phyloP scores from a whole-genome alignment of 2,329 filamentous ascomycete genomes.

The Verticillium dahliae region DNA sequence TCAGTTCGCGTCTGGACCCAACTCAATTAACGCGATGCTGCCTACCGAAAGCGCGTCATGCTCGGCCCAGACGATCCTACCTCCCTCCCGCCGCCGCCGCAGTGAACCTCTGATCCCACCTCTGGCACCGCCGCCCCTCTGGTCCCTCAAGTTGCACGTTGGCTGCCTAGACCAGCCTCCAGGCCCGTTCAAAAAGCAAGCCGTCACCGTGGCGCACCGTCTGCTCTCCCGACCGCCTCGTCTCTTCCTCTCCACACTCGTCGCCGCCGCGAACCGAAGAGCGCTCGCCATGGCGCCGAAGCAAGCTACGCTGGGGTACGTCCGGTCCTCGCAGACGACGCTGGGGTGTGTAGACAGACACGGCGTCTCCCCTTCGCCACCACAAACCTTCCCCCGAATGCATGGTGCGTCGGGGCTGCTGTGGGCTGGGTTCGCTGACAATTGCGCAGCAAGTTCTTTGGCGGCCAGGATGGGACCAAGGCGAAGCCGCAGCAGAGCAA shows the following conservation, averaged over 20 bases:
- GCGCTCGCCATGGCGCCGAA: constrained; percentile 44
- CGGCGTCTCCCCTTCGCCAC: neutral
- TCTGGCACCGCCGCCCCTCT: too few relatives aligned
- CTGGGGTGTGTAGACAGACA: constrained; percentile 53
- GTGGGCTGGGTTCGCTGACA: neutral
- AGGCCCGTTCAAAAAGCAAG: neutral
- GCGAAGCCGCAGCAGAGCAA: constrained; percentile 64
- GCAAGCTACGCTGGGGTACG: constrained; percentile 86
- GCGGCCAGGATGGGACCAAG: constrained; percentile 51
- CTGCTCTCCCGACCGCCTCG: neutral
- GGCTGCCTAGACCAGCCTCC: neutral
- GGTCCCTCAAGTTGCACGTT: neutral
- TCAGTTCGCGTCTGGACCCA: constrained; percentile 9
- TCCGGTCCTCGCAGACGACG: constrained; percentile 66
- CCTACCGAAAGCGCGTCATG: constrained; percentile 29
- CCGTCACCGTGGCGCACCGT: neutral
- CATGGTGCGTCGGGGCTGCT: neutral
- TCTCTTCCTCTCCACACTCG: neutral
- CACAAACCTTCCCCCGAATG: neutral
- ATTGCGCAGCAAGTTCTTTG: constrained; percentile 73
- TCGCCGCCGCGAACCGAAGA: neutral
- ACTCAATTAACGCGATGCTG: constrained; percentile 33
- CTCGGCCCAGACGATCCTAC: constrained; percentile 12
- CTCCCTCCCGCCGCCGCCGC: constrained; percentile 1
- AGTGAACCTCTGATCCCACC: too few relatives aligned